Conservation (phyloP, 441 rosid genomes). For the Biscutella auriculata region DNA sequence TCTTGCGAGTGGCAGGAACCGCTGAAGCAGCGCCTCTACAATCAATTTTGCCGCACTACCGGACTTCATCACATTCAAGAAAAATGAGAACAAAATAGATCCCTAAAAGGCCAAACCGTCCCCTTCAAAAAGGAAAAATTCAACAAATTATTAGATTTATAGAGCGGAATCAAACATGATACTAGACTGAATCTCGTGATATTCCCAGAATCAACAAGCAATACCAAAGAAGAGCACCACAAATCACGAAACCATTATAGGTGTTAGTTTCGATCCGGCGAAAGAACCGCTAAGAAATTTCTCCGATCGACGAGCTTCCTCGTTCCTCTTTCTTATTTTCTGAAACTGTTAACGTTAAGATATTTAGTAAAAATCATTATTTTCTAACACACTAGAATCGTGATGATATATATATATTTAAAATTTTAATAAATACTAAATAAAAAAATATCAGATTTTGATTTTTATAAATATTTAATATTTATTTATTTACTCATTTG, state of each 20-base stretch:
- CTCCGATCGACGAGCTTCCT: slow-evolving; percentile 17
- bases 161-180: slow-evolving; percentile 1
- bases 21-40: slow-evolving; percentile 92
- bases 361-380: background rate
- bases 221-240: slow-evolving; percentile 1
- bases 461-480: too few species aligned
- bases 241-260: slow-evolving; percentile 22
- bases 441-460: too few species aligned
- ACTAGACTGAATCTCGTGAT: slow-evolving; percentile 9
- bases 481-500: too few species aligned
- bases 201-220: background rate
- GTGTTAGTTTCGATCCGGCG: slow-evolving; percentile 14
- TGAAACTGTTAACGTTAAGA: background rate
- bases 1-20: slow-evolving; percentile 92
- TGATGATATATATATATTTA: too few species aligned
- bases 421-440: too few species aligned
- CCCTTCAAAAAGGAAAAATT: background rate
- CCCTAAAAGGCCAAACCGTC: slow-evolving; percentile 4
- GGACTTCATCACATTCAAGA: slow-evolving; percentile 49
- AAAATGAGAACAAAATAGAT: too few species aligned
- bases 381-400: too few species aligned
- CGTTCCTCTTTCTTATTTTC: background rate
- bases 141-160: background rate
- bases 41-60: slow-evolving; percentile 93
- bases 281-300: background rate